A percentile compares a stretch with the other conserved stretches of the same genome.
Conservation (phyloP, 2,329 filamentous ascomycete genomes). For the Monosporascus sp. region DNA sequence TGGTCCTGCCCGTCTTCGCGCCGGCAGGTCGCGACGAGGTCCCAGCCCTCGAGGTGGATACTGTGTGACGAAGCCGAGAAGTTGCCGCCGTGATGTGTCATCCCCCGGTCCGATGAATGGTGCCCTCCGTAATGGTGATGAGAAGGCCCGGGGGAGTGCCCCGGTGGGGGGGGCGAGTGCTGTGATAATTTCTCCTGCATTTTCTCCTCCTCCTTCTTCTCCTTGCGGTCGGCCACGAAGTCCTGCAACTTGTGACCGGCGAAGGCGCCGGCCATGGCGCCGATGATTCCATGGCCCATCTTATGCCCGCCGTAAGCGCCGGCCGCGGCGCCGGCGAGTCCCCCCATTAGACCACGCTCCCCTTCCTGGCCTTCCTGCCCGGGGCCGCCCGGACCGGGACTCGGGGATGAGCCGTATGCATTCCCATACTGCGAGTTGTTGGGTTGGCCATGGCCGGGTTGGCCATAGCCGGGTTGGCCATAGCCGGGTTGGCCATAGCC, state of each 20-base stretch:
- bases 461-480: background rate
- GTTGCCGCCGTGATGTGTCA: conserved; percentile 25
- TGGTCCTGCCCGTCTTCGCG: conserved; percentile 29
- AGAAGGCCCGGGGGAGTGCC: conserved; percentile 6
- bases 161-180: background rate
- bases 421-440: conserved; percentile 7
- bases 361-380: conserved; percentile 19
- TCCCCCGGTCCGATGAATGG: conserved; percentile 4
- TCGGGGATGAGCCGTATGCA: conserved; percentile 1
- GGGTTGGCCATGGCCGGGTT: conserved; percentile 3
- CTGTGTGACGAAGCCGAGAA: conserved; percentile 31
- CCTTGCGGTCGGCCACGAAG: conserved; percentile 32
- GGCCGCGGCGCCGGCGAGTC: conserved; percentile 34
- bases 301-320: conserved; percentile 37
- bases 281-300: conserved; percentile 34
- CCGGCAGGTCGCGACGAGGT: conserved; percentile 30
- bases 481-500: conserved; percentile 4
- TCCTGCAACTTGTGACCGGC: conserved; percentile 39
- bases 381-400: conserved; percentile 15
- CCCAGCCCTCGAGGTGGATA: conserved; percentile 31
- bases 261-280: conserved; percentile 35
- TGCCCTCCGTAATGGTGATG: conserved; percentile 6
- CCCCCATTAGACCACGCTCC: conserved; percentile 38
- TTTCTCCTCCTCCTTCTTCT: conserved; percentile 29
- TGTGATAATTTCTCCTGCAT: conserved; percentile 15